Percentiles rank a stretch among this genome's conserved stretches.
Conservation (phyloP, 2,329 filamentous ascomycete genomes). For the Ilyonectria robusta region DNA sequence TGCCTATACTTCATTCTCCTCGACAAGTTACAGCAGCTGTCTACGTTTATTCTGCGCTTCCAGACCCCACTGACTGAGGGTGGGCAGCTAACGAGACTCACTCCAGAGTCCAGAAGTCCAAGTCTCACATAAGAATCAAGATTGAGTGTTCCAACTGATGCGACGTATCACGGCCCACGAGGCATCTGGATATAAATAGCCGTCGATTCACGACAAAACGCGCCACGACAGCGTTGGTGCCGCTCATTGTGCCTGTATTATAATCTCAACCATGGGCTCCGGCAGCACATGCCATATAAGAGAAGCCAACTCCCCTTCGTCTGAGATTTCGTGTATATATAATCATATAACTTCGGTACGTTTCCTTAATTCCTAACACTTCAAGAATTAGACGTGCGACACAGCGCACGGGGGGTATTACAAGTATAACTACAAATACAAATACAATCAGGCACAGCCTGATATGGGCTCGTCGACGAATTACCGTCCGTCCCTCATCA, state of each 20-base stretch:
- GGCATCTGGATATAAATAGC: neutral
- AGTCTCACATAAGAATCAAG: no score
- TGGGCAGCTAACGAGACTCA: no score
- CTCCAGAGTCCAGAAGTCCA: no score
- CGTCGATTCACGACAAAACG: neutral
- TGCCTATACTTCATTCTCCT: no score
- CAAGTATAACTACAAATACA: slow-evolving; percentile 39
- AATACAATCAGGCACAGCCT: slow-evolving; percentile 39
- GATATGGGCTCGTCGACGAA: neutral
- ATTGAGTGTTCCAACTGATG: no score
- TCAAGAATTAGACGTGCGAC: slow-evolving; percentile 16
- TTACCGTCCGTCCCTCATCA: slow-evolving; percentile 16
- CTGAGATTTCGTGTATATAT: neutral
- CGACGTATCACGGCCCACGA: no score
- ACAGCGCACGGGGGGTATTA: slow-evolving; percentile 28
- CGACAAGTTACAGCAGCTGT: no score
- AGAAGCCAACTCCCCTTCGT: no score
- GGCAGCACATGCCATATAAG: no score
- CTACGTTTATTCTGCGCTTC: no score
- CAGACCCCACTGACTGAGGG: no score
- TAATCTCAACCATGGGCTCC: neutral
- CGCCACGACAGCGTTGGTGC: neutral
- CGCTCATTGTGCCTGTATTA: neutral
- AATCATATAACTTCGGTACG: neutral
- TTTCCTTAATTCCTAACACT: neutral